These are phyloP conservation scores for Hyphopichia wangnamkhiaoensis DNA, from an alignment of 1,139 yeast genomes.

Conservation along the genomic window DNA sequence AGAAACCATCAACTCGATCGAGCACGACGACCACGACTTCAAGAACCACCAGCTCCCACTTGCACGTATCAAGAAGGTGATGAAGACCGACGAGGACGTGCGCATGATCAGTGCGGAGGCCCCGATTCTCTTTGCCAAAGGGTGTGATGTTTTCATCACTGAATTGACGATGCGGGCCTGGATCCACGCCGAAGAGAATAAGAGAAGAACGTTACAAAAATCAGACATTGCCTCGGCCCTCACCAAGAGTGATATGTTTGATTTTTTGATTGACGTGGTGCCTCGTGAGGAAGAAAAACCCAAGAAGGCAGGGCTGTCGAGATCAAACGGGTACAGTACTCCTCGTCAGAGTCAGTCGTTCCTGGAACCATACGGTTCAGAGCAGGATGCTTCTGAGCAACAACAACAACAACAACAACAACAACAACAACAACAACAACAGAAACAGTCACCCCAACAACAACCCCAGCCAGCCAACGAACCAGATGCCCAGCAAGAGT, in stretches of 20 bases:
- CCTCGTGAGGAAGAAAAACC: constrained; percentile 78
- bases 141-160: constrained; percentile 94
- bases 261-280: constrained; percentile 90
- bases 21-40: constrained; percentile 87
- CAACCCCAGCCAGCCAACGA: constrained; percentile 7
- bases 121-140: constrained; percentile 94
- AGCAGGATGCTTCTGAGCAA: too few species aligned
- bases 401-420: constrained; percentile 9
- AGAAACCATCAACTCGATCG: constrained; percentile 86
- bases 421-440: constrained; percentile 7
- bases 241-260: constrained; percentile 95
- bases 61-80: constrained; percentile 91
- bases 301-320: constrained; percentile 31
- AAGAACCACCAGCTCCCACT: constrained; percentile 92
- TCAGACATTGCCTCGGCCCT: constrained; percentile 95
- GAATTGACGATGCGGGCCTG: constrained; percentile 98
- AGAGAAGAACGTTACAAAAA: constrained; percentile 88
- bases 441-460: constrained; percentile 12
- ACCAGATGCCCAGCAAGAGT: constrained; percentile 10
- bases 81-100: constrained; percentile 98
- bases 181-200: constrained; percentile 97
- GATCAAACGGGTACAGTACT: constrained; percentile 14
- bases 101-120: constrained; percentile 98
- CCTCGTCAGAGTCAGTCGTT: neutral
- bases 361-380: constrained; percentile 5